phyloP scores from a whole-genome alignment of 1,139 yeast species.

The Taphrina populina region DNA sequence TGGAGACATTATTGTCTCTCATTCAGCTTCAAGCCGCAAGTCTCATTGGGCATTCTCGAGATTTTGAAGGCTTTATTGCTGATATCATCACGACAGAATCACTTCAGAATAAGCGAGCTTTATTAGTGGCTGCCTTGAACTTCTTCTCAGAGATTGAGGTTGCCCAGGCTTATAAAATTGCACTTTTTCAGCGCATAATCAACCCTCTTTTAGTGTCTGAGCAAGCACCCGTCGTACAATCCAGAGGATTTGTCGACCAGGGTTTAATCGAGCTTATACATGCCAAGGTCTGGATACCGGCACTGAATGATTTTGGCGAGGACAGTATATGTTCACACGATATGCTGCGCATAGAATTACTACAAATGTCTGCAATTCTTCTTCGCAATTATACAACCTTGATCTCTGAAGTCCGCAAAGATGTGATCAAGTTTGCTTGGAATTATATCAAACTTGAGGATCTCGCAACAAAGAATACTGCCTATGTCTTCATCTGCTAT shows the following conservation, averaged over 20 bases:
- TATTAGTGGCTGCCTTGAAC: background rate
- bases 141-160: background rate
- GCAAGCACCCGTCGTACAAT: background rate
- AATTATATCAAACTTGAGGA: conserved; percentile 87
- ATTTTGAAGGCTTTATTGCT: background rate
- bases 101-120: background rate
- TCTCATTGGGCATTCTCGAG: background rate
- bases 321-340: conserved; percentile 73
- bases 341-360: conserved; percentile 68
- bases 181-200: conserved; percentile 25
- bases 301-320: conserved; percentile 50
- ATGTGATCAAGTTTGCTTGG: conserved; percentile 92
- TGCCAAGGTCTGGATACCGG: conserved; percentile 61
- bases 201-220: conserved; percentile 28
- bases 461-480: conserved; percentile 84
- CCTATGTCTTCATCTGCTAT: conserved; percentile 82
- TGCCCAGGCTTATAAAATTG: conserved; percentile 12
- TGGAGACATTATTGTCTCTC: background rate
- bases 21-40: conserved; percentile 1
- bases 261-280: conserved; percentile 65
- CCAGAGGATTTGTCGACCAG: conserved; percentile 36
- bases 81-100: background rate
- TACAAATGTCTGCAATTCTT: conserved; percentile 77
- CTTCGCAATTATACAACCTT: conserved; percentile 66
- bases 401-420: conserved; percentile 70